Evolutionary conservation across 2,329 filamentous ascomycete genomes (phyloP).

Genomic region (Microdochium nivale): DNA sequence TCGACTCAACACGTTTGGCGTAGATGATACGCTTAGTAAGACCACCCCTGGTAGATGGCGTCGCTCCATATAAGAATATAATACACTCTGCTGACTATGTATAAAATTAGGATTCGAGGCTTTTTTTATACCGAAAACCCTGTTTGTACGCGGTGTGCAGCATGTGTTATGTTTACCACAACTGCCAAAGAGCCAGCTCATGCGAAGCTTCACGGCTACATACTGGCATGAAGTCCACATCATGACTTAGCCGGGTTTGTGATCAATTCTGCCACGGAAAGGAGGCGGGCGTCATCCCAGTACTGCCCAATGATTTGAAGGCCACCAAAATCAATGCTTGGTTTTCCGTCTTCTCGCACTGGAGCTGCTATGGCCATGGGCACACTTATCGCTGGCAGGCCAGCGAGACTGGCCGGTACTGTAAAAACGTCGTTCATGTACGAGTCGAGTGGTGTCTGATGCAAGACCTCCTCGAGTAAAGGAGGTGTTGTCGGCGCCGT

Average conservation of each 20-base stretch:
- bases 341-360: slow-evolving; percentile 12
- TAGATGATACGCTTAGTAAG: no score
- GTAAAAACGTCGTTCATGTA: slow-evolving; percentile 96
- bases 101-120: no score
- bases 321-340: slow-evolving; percentile 37
- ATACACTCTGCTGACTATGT: no score
- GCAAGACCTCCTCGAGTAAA: slow-evolving; percentile 45
- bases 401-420: slow-evolving; percentile 86
- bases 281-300: slow-evolving; percentile 60
- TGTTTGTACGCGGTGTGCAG: no score
- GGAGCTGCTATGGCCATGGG: slow-evolving; percentile 43
- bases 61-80: no score
- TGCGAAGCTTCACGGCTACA: no score
- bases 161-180: not conserved
- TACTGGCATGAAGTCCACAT: not conserved
- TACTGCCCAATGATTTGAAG: slow-evolving; percentile 77
- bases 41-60: no score
- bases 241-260: not conserved
- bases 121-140: no score
- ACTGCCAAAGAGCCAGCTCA: no score
- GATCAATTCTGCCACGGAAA: slow-evolving; percentile 45
- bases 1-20: no score
- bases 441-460: slow-evolving; percentile 54
- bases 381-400: slow-evolving; percentile 79
- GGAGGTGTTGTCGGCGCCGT: slow-evolving; percentile 76